These are phyloP conservation scores for Mycena rosella DNA, from an alignment of 768 basidiomycete species.

Conservation along the genomic window DNA sequence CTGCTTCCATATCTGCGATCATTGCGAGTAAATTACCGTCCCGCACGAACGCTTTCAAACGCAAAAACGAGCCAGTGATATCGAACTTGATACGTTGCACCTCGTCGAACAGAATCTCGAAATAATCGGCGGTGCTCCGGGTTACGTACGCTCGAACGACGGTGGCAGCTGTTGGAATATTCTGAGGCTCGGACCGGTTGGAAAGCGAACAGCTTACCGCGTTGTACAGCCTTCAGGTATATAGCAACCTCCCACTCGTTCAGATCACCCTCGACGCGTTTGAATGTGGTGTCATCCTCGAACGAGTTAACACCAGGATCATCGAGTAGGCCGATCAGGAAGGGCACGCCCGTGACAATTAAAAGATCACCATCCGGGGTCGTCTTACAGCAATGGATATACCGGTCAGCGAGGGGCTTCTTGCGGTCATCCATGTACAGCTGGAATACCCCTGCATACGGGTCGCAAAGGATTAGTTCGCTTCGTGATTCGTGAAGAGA, in stretches of 20 bases:
- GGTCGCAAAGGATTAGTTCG: background rate
- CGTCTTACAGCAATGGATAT: background rate
- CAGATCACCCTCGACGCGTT: background rate
- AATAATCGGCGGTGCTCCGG: conserved; percentile 6
- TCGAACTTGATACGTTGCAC: conserved; percentile 1
- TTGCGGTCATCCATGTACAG: background rate
- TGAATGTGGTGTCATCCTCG: conserved; percentile 11
- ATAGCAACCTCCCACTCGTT: conserved; percentile 12
- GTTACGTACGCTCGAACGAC: background rate
- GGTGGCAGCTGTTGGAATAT: background rate
- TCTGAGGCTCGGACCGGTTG: background rate
- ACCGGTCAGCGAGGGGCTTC: background rate
- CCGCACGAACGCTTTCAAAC: conserved; percentile 14
- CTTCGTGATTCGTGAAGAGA: no score
- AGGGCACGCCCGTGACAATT: background rate
- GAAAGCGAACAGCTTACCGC: background rate
- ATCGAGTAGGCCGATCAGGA: background rate
- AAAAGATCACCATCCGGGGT: background rate
- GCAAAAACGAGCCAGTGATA: conserved; percentile 12
- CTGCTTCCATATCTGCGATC: conserved; percentile 32
- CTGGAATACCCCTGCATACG: background rate
- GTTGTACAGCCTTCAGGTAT: background rate
- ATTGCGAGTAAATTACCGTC: conserved; percentile 28
- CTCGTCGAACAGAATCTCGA: conserved; percentile 25
- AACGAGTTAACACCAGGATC: background rate